Evolutionary conservation across 2,329 filamentous ascomycete genomes (phyloP).

Genomic region (Monosporascus sp.): DNA sequence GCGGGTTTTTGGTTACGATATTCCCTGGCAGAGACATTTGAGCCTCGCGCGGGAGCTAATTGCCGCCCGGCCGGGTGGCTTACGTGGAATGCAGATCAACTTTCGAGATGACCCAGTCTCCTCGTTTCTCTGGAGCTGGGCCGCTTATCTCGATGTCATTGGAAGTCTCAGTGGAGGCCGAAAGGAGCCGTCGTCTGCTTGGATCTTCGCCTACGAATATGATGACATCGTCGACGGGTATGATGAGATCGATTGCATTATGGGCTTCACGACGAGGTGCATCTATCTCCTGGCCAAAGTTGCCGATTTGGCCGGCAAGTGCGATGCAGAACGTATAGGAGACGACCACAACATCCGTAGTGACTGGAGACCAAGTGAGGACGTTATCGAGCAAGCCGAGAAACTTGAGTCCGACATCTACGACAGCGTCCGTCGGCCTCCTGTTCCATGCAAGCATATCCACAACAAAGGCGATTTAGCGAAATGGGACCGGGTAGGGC

Average conservation of each 20-base stretch:
- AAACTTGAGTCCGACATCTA: conserved; percentile 57
- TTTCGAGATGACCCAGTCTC: conserved; percentile 53
- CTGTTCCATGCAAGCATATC: conserved; percentile 41
- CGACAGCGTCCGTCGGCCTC: conserved; percentile 43
- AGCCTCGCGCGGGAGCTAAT: conserved; percentile 73
- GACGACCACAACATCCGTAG: conserved; percentile 41
- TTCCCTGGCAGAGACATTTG: conserved; percentile 77
- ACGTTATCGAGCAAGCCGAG: conserved; percentile 51
- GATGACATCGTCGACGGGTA: conserved; percentile 49
- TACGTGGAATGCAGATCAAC: conserved; percentile 47
- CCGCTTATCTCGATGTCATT: conserved; percentile 77
- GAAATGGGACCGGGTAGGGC: conserved; percentile 56
- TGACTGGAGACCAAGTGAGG: conserved; percentile 53
- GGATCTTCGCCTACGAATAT: conserved; percentile 46
- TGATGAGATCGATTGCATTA: conserved; percentile 73
- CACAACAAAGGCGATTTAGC: conserved; percentile 45
- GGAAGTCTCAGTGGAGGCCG: conserved; percentile 62
- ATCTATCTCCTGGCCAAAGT: conserved; percentile 67
- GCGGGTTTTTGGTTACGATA: conserved; percentile 72
- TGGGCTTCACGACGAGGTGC: conserved; percentile 70
- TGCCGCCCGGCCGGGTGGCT: conserved; percentile 47
- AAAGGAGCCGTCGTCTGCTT: conserved; percentile 43
- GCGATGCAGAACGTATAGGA: conserved; percentile 61
- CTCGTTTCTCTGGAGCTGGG: conserved; percentile 76
- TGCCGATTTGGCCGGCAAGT: conserved; percentile 63